Conservation (phyloP, 176 grass and related monocot genomes). For the Thalia dealbata region DNA sequence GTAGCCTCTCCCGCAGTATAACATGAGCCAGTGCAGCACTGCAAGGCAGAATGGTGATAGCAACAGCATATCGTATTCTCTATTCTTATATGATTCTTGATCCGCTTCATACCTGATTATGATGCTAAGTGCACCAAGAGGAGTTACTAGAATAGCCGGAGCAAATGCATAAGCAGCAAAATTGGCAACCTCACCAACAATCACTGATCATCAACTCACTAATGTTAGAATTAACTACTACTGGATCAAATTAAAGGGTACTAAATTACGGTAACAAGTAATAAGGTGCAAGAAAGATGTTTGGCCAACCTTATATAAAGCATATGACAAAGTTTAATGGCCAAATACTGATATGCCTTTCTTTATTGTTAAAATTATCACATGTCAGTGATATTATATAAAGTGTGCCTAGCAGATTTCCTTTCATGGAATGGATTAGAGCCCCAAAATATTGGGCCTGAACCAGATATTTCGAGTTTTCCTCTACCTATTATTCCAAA, state of each 20-base stretch:
- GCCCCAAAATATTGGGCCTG: not conserved
- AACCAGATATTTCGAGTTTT: not conserved
- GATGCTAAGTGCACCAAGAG: conserved; percentile 95
- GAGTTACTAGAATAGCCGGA: conserved; percentile 90
- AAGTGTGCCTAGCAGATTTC: not conserved
- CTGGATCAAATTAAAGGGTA: not conserved
- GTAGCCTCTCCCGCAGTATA: conserved; percentile 73
- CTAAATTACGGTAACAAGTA: not conserved
- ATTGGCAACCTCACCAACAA: conserved; percentile 91
- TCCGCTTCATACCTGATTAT: conserved; percentile 65
- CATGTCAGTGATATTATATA: not conserved
- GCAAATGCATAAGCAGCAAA: conserved; percentile 98
- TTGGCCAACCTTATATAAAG: not conserved
- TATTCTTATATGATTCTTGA: conserved; percentile 4
- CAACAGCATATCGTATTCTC: not conserved
- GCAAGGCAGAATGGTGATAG: not conserved
- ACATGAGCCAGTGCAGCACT: conserved; percentile 83
- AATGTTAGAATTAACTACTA: not conserved
- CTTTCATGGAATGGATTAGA: not conserved
- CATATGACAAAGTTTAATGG: not conserved
- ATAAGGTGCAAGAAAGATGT: not conserved
- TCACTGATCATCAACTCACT: conserved; percentile 39
- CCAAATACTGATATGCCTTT: not conserved
- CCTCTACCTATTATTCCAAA: not conserved
- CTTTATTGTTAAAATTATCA: not conserved